Base-by-base conservation (phyloP, 208 protist genomes). In the Leishmania martiniquensis region DNA sequence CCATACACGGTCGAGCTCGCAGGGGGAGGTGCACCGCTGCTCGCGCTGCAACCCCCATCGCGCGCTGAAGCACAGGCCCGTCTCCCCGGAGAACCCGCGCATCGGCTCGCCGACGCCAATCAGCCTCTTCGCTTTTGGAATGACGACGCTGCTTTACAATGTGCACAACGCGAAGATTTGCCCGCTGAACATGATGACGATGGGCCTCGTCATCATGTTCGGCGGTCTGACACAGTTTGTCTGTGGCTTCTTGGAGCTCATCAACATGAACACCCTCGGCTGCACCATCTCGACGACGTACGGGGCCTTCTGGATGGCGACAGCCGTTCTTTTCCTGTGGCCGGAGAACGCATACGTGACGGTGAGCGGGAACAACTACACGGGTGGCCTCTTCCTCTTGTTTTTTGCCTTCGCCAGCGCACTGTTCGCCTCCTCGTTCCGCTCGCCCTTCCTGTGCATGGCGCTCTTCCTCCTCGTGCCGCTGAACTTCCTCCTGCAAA, bases 91-190 rank as follows among this genome's bases (percentile, higher is more conserved):
- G 22, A 78, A 76, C 79, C 79, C 75, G 3, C 85, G 83, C 55
- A 77, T 76, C 29, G 84, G 78, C 22, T 88, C 89, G 47, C 78
- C 87, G 34, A 85, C 72, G 25, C 81, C 87, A 25, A 59, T 91
- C 39, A 85, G 87, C 70, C 82, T 94, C 57, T 81, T 89, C 42
- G 88, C 83, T n/a, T 94, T 92, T 70, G 90, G 90, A 25, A 89
- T 94, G 76, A 92, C 90, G 29, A 94, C 85, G 34, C 62, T 94
- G 17, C 78, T 94, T 49, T 81, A 89, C 47, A 90, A 85, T 76
- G 69, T 94, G 20, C 77, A 87, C 82, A 89, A 89, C 75, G 78
- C 88, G 51, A 84, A 82, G 32, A 70, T 84, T 17, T 91, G 78
- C 60, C 66, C 76, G 54, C 72, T 91, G 45, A 82, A 84, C 76